These are phyloP conservation scores for Erodium texanum DNA, from an alignment of 441 rosid species.

Conservation along the genomic window DNA sequence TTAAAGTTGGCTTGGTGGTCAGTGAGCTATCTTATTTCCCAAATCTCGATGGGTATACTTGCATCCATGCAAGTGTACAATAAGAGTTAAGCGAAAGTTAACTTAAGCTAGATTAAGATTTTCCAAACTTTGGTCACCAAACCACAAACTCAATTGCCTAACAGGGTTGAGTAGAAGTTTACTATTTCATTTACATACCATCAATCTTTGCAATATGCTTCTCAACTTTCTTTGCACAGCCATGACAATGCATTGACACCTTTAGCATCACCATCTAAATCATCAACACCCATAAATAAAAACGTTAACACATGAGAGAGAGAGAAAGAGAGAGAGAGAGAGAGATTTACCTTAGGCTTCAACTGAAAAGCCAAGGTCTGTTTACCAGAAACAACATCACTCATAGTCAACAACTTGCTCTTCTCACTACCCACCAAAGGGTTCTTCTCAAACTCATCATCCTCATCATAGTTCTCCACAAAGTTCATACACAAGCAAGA, in stretches of 20 bases:
- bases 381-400: slow-evolving; percentile 48
- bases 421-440: slow-evolving; percentile 32
- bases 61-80: too few species aligned
- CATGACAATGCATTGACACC: slow-evolving; percentile 87
- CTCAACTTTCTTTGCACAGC: slow-evolving; percentile 83
- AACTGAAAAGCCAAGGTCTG: slow-evolving; percentile 78
- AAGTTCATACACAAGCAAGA: slow-evolving; percentile 46
- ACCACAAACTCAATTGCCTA: too few species aligned
- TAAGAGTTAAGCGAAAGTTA: too few species aligned
- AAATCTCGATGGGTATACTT: too few species aligned
- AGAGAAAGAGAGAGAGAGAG: neutral
- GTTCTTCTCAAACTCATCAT: slow-evolving; percentile 32
- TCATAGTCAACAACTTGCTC: slow-evolving; percentile 3
- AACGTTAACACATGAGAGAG: neutral
- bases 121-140: too few species aligned
- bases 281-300: slow-evolving; percentile 10
- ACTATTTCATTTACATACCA: slow-evolving; percentile 29
- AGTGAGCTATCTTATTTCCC: too few species aligned
- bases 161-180: neutral
- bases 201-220: slow-evolving; percentile 79
- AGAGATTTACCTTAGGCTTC: slow-evolving; percentile 59
- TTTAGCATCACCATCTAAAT: slow-evolving; percentile 65
- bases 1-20: too few species aligned
- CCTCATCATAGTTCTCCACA: slow-evolving; percentile 19
- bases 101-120: too few species aligned